Evolutionary conservation across 176 grass and related monocot species (phyloP).

Genomic region (Carex pumila): DNA sequence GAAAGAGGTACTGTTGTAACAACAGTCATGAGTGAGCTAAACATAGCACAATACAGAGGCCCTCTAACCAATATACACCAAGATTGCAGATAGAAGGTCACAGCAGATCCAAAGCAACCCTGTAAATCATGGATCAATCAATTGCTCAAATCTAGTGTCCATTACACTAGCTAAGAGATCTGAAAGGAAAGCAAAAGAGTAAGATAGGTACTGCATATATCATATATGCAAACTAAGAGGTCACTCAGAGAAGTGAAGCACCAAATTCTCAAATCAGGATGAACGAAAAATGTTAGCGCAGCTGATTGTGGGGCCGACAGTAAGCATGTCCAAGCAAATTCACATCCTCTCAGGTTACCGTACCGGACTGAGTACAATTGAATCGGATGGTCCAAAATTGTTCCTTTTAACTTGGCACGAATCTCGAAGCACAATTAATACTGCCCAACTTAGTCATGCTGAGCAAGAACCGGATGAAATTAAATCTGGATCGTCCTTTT

Average conservation of each 20-base stretch:
- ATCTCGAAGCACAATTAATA: no score
- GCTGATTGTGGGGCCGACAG: slow-evolving; percentile 41
- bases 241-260: slow-evolving; percentile 39
- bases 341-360: no score
- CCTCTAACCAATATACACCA: slow-evolving; percentile 54
- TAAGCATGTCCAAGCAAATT: slow-evolving; percentile 41
- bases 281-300: slow-evolving; percentile 23
- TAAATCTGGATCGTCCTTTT: no score
- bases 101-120: slow-evolving; percentile 50
- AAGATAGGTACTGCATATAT: slow-evolving; percentile 37
- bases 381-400: no score
- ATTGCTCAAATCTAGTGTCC: neutral
- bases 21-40: slow-evolving; percentile 48
- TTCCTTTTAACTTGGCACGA: no score
- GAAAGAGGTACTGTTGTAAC: slow-evolving; percentile 40
- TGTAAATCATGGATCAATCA: neutral
- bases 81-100: slow-evolving; percentile 61
- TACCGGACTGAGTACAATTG: no score
- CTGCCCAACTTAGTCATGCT: no score
- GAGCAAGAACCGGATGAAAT: no score
- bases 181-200: neutral
- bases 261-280: slow-evolving; percentile 37
- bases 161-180: neutral
- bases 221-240: slow-evolving; percentile 35
- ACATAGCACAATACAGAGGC: slow-evolving; percentile 69